Evolutionary conservation across 257 asterid genomes (phyloP).

Genomic region (Penstemon davidsonii): DNA sequence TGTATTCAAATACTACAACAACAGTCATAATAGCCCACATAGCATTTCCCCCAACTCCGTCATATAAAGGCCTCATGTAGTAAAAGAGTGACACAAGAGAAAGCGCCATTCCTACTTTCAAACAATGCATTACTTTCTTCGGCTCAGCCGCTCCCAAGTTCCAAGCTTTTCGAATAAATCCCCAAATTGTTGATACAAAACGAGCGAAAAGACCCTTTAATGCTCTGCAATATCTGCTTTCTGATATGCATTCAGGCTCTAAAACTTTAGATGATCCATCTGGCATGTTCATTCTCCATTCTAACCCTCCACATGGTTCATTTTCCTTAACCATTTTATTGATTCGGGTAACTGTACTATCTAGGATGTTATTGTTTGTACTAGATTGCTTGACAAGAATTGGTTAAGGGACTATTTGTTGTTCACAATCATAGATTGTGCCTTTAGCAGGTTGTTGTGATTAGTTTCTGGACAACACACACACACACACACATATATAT

Average conservation of each 20-base stretch:
- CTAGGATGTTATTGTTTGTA: too few species aligned
- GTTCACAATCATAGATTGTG: conserved; percentile 34
- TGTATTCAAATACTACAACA: conserved; percentile 77
- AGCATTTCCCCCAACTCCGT: conserved; percentile 80
- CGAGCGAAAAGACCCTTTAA: conserved; percentile 29
- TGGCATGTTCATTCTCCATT: conserved; percentile 63
- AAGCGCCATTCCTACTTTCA: conserved; percentile 78
- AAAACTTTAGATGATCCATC: conserved; percentile 49
- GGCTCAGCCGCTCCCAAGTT: conserved; percentile 58
- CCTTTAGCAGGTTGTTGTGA: conserved; percentile 31
- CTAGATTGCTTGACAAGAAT: neutral
- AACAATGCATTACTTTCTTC: conserved; percentile 61
- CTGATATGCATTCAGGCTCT: conserved; percentile 31
- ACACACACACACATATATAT: conserved; percentile 24
- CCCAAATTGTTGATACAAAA: conserved; percentile 27
- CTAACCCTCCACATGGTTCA: conserved; percentile 37
- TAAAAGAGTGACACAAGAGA: conserved; percentile 69
- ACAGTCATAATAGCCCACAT: conserved; percentile 96
- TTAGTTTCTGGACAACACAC: conserved; percentile 28
- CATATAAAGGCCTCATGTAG: conserved; percentile 78
- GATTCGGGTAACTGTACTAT: neutral
- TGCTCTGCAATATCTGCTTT: conserved; percentile 19
- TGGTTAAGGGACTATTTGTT: conserved; percentile 11
- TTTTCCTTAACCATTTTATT: conserved; percentile 41
- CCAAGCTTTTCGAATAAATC: conserved; percentile 65